These are phyloP conservation scores for Blastobotrys apis DNA, from an alignment of 1,139 yeast genomes.

Conservation along the genomic window DNA sequence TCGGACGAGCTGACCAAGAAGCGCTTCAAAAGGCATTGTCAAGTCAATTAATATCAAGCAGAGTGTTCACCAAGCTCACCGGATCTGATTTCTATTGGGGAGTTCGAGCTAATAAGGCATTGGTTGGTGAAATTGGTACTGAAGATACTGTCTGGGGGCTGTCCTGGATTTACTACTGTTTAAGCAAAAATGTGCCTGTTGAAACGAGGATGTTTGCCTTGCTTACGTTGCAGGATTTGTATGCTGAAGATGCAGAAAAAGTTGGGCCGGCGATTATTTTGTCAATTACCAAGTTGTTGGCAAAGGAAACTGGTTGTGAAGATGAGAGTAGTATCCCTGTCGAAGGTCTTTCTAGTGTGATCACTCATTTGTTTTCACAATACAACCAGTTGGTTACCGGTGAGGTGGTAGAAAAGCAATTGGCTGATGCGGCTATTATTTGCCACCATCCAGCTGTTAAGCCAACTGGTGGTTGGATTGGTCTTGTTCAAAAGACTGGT, in stretches of 20 bases:
- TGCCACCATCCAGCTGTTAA: conserved; percentile 48
- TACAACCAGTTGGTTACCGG: conserved; percentile 8
- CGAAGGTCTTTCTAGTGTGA: conserved; percentile 29
- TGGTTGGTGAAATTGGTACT: conserved; percentile 26
- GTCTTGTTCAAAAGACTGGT: conserved; percentile 56
- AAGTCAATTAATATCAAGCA: conserved; percentile 3
- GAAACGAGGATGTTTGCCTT: conserved; percentile 13
- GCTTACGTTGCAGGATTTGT: conserved; percentile 15
- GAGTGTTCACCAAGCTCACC: conserved; percentile 8
- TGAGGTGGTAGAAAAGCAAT: conserved; percentile 37
- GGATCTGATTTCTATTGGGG: conserved; percentile 29
- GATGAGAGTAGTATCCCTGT: conserved; percentile 5
- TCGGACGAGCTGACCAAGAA: conserved; percentile 13
- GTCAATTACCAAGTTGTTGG: conserved; percentile 14
- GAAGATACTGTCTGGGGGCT: conserved; percentile 23
- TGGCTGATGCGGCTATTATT: conserved; percentile 48
- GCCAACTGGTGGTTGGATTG: conserved; percentile 71
- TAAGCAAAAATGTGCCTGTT: conserved; percentile 18
- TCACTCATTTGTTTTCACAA: conserved; percentile 38
- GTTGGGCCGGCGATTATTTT: conserved; percentile 10
- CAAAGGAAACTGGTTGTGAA: conserved; percentile 24
- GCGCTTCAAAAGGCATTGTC: not conserved
- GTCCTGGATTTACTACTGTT: conserved; percentile 30
- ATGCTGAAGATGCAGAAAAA: conserved; percentile 16
- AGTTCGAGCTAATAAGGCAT: conserved; percentile 23